Percentiles rank a stretch among this genome's conserved stretches.
These are phyloP conservation scores for Camelina sativa DNA, from an alignment of 345 rosid genomes.

Conservation along the genomic window DNA sequence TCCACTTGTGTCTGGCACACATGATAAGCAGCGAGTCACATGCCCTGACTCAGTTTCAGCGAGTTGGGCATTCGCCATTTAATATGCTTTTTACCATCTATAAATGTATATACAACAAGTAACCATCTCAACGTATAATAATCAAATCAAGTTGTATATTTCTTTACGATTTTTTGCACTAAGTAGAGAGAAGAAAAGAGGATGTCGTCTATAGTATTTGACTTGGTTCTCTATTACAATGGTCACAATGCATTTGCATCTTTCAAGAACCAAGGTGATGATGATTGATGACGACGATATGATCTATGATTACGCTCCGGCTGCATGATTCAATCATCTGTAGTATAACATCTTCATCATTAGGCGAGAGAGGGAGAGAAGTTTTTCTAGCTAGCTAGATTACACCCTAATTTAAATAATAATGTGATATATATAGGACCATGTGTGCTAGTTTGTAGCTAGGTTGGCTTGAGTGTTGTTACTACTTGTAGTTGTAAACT, in stretches of 20 bases:
- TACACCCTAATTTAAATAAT: not conserved
- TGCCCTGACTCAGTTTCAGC: slow-evolving; percentile 30
- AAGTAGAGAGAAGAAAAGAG: slow-evolving; percentile 11
- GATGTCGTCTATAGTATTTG: slow-evolving; percentile 10
- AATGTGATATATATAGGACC: not conserved
- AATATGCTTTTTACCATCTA: slow-evolving; percentile 16
- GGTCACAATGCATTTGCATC: slow-evolving; percentile 24
- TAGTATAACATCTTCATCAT: slow-evolving; percentile 22
- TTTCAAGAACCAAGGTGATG: slow-evolving; percentile 38
- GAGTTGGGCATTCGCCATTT: slow-evolving; percentile 9
- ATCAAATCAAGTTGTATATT: not conserved
- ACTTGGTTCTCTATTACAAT: slow-evolving; percentile 10
- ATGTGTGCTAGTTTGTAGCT: slow-evolving; percentile 19
- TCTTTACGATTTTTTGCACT: slow-evolving; percentile 2
- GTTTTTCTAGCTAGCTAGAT: slow-evolving; percentile 18
- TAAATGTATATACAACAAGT: slow-evolving; percentile 18
- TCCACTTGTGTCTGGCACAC: slow-evolving; percentile 46
- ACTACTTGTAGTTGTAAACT: slow-evolving; percentile 10
- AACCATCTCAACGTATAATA: slow-evolving; percentile 28
- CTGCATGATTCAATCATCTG: slow-evolving; percentile 37
- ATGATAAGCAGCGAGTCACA: slow-evolving; percentile 39
- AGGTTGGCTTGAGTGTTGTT: slow-evolving; percentile 21
- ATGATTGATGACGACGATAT: slow-evolving; percentile 43
- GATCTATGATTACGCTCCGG: slow-evolving; percentile 39
- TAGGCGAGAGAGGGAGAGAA: not conserved